Percentiles rank a stretch among this genome's conserved stretches.
Evolutionary conservation across 1,284 basidiomycete genomes (phyloP).

Genomic region (Vanrija humicola): DNA sequence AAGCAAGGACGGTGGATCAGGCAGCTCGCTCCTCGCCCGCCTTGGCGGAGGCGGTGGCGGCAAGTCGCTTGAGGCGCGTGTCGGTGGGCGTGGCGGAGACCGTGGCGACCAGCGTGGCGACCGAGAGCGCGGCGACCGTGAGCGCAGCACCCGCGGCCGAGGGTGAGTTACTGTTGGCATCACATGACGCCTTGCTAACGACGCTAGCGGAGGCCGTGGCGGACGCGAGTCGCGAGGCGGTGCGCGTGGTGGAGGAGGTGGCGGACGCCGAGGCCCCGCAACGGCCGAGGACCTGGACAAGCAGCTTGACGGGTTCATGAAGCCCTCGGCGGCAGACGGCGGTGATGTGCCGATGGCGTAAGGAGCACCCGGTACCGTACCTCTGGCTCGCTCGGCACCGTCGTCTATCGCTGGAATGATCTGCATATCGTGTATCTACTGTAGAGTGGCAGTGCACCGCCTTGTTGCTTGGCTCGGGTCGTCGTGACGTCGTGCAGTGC

Average conservation of each 20-base stretch:
- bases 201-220: constrained; percentile 36
- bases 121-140: neutral
- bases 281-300: constrained; percentile 81
- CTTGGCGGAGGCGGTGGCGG: neutral
- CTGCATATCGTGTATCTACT: too few relatives aligned
- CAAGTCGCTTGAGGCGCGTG: constrained; percentile 7
- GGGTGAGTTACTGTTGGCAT: neutral
- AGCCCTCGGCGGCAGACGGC: constrained; percentile 51
- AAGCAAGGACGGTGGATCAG: neutral
- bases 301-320: constrained; percentile 89
- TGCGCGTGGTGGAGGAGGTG: neutral
- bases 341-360: constrained; percentile 15
- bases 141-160: neutral
- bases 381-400: too few relatives aligned
- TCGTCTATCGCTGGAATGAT: too few relatives aligned
- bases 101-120: neutral
- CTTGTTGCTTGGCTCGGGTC: too few relatives aligned
- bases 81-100: constrained; percentile 3
- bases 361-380: neutral
- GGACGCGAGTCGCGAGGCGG: neutral
- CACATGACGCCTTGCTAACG: constrained; percentile 57
- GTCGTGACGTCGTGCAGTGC: too few relatives aligned
- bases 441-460: too few relatives aligned
- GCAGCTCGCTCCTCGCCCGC: constrained; percentile 3
- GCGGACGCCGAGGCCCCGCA: constrained; percentile 53